Conservation (phyloP, 345 rosid genomes). For the Salix suchowensis region DNA sequence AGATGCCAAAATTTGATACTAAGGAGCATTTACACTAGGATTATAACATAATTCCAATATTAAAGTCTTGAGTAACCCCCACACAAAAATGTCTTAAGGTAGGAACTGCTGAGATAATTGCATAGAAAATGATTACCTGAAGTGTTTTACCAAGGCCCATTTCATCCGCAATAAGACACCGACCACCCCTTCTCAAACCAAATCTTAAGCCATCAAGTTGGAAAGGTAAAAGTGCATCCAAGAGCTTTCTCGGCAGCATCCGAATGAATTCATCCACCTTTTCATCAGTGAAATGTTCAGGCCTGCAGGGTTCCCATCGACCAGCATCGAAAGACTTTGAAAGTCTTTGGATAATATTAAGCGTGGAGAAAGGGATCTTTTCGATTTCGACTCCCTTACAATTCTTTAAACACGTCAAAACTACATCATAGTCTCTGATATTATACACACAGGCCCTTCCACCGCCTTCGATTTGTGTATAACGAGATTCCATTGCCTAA, state of each 20-base stretch:
- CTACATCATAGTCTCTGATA: conserved; percentile 57
- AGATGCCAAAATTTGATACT: no score
- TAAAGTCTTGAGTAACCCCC: no score
- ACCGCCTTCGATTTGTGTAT: conserved; percentile 68
- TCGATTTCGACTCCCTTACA: conserved; percentile 49
- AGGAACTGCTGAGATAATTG: no score
- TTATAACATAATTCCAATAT: no score
- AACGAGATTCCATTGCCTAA: conserved; percentile 66
- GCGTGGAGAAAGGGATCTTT: conserved; percentile 74
- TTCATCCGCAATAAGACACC: no score
- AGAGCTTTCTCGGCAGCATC: conserved; percentile 56
- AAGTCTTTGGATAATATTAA: conserved; percentile 65
- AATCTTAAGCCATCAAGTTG: conserved; percentile 77
- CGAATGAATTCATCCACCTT: conserved; percentile 52
- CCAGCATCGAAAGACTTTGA: conserved; percentile 46
- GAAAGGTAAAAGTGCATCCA: conserved; percentile 69
- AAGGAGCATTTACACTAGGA: no score
- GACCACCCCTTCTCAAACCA: no score
- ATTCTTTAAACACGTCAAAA: conserved; percentile 57
- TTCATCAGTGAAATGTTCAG: conserved; percentile 67
- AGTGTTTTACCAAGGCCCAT: no score
- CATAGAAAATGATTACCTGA: no score
- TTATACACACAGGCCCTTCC: conserved; percentile 78
- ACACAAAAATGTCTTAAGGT: no score
- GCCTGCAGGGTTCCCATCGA: conserved; percentile 71